phyloP scores from a whole-genome alignment of 2,329 filamentous ascomycete genomes.

The Aspergillus niger region DNA sequence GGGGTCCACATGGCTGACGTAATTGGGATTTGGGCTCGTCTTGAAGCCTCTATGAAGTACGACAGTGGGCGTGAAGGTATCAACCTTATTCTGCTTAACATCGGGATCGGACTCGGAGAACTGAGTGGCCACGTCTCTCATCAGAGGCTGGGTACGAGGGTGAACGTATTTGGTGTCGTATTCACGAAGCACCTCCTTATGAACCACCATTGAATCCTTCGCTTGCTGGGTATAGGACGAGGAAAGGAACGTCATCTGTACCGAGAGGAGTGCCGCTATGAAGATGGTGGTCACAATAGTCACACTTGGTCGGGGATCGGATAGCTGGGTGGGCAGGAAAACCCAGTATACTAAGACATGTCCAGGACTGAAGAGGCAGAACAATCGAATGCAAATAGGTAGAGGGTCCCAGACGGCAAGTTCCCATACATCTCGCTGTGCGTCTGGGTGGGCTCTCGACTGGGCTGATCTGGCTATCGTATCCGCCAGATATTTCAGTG shows the following conservation, averaged over 20 bases:
- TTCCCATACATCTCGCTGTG: conserved; percentile 89
- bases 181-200: conserved; percentile 89
- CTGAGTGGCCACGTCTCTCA: conserved; percentile 78
- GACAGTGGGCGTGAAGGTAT: conserved; percentile 63
- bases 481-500: conserved; percentile 71
- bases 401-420: conserved; percentile 90
- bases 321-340: conserved; percentile 73
- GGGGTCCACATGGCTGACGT: conserved; percentile 70
- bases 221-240: conserved; percentile 77
- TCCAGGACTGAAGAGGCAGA: conserved; percentile 89
- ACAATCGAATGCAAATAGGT: conserved; percentile 76
- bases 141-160: conserved; percentile 78
- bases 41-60: conserved; percentile 74
- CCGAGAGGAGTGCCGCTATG: conserved; percentile 72
- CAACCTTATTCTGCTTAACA: conserved; percentile 56
- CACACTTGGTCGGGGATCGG: conserved; percentile 80
- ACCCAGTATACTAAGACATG: conserved; percentile 91
- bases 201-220: conserved; percentile 81
- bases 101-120: conserved; percentile 56
- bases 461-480: conserved; percentile 74
- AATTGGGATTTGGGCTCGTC: conserved; percentile 81
- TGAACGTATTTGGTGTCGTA: conserved; percentile 97
- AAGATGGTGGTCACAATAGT: conserved; percentile 82
- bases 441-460: conserved; percentile 74
- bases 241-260: conserved; percentile 73